phyloP scores from a whole-genome alignment of 768 basidiomycete species.

The Kwoniella sp. region DNA sequence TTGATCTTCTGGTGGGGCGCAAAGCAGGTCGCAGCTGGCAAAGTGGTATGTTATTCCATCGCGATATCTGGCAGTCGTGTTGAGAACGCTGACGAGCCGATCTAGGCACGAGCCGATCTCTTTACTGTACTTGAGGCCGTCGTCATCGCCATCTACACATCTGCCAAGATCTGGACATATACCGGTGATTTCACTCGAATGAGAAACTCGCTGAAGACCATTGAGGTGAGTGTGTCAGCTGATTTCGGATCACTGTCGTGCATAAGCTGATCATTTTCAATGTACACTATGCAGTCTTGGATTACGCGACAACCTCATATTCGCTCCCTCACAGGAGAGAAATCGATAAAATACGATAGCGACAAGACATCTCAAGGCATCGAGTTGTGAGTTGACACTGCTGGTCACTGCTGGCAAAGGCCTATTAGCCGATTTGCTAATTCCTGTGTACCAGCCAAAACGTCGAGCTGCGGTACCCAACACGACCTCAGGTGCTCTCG shows the following conservation, averaged over 20 bases:
- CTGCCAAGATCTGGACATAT: conserved; percentile 41
- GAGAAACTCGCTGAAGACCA: conserved; percentile 27
- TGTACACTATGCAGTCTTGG: conserved; percentile 42
- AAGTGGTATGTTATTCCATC: conserved; percentile 25
- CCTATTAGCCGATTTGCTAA: too few species aligned
- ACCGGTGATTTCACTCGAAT: conserved; percentile 44
- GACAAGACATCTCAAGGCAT: conserved; percentile 23
- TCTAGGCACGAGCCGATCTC: conserved; percentile 30
- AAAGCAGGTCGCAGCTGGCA: conserved; percentile 17
- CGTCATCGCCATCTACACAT: conserved; percentile 36
- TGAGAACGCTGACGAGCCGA: not conserved
- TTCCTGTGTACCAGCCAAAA: conserved; percentile 7
- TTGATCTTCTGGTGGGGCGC: conserved; percentile 47
- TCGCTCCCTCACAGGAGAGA: not conserved
- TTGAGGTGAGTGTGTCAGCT: conserved; percentile 29
- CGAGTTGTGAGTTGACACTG: conserved; percentile 39
- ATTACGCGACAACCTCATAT: conserved; percentile 29
- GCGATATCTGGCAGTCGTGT: not conserved
- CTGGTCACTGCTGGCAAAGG: too few species aligned
- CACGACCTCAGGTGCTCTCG: conserved; percentile 40
- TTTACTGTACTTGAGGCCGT: conserved; percentile 44
- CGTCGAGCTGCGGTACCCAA: conserved; percentile 48
- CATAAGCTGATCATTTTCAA: too few species aligned
- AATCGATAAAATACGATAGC: not conserved
- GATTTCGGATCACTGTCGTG: too few species aligned